Percentiles rank a stretch among this genome's conserved stretches.
Conservation (phyloP, 768 basidiomycete species). For the Suillus tomentosus region DNA sequence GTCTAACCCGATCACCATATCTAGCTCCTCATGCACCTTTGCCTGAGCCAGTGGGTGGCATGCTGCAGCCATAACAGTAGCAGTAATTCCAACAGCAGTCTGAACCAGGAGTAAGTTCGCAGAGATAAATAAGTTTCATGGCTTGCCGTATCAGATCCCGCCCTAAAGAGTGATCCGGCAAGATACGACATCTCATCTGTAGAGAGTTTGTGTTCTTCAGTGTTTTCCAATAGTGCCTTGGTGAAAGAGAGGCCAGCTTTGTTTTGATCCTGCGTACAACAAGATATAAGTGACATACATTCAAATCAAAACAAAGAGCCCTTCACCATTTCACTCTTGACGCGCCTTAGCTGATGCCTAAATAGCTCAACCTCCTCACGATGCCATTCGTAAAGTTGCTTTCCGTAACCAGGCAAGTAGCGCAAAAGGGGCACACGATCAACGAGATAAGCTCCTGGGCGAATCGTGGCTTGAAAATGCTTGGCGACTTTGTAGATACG, state of each 20-base stretch:
- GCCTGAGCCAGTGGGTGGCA: background rate
- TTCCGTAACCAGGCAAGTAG: slow-evolving; percentile 58
- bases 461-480: background rate
- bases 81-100: background rate
- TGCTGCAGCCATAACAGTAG: background rate
- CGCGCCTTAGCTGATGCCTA: slow-evolving; percentile 44
- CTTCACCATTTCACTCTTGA: slow-evolving; percentile 43
- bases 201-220: background rate
- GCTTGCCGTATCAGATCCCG: background rate
- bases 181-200: background rate
- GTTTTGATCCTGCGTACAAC: background rate
- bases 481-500: background rate
- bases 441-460: background rate
- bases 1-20: background rate
- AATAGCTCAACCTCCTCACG: slow-evolving; percentile 50
- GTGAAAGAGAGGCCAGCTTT: background rate
- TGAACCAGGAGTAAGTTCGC: background rate
- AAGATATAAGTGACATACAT: background rate
- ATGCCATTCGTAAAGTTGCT: slow-evolving; percentile 53
- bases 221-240: background rate
- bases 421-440: slow-evolving; percentile 16
- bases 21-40: background rate
- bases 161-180: background rate
- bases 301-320: background rate
- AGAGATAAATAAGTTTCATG: background rate